phyloP scores from a whole-genome alignment of 176 grass and related monocot genomes.

The Juncus effusus region DNA sequence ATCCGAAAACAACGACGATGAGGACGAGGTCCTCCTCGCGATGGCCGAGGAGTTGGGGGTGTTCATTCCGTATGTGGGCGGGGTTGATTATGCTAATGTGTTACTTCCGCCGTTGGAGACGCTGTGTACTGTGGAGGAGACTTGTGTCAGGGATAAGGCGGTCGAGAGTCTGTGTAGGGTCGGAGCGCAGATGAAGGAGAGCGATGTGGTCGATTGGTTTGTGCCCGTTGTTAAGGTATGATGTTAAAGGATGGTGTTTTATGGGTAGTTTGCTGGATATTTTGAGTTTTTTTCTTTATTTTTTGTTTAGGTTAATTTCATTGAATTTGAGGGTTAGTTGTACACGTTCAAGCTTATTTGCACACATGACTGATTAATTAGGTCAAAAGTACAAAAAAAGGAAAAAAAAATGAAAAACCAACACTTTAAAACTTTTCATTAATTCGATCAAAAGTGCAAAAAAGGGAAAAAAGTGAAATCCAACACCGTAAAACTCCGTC shows the following conservation, averaged over 20 bases:
- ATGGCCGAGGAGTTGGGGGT: slow-evolving; percentile 96
- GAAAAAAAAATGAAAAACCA: neutral
- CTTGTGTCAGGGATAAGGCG: slow-evolving; percentile 93
- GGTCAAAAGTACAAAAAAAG: too few relatives aligned
- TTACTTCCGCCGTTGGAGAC: slow-evolving; percentile 84
- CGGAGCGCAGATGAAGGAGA: slow-evolving; percentile 94
- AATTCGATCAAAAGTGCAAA: neutral
- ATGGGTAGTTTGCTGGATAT: neutral
- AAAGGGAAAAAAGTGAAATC: too few relatives aligned
- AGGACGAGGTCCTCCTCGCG: slow-evolving; percentile 95
- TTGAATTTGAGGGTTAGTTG: too few relatives aligned
- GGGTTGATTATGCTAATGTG: slow-evolving; percentile 77
- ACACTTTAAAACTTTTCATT: neutral
- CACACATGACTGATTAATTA: too few relatives aligned
- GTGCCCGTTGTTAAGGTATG: slow-evolving; percentile 65
- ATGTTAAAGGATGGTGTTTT: neutral
- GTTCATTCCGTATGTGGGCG: slow-evolving; percentile 95
- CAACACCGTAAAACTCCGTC: neutral
- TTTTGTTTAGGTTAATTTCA: too few relatives aligned
- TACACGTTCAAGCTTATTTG: too few relatives aligned
- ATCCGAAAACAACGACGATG: slow-evolving; percentile 94
- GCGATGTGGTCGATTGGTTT: slow-evolving; percentile 71
- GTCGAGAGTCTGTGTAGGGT: slow-evolving; percentile 83
- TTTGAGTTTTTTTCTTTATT: too few relatives aligned
- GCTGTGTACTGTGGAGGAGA: slow-evolving; percentile 86